A percentile compares a stretch with the other conserved stretches of the same genome.
Conservation (phyloP, 140 eudicot genomes). For the Senecio squalidus region DNA sequence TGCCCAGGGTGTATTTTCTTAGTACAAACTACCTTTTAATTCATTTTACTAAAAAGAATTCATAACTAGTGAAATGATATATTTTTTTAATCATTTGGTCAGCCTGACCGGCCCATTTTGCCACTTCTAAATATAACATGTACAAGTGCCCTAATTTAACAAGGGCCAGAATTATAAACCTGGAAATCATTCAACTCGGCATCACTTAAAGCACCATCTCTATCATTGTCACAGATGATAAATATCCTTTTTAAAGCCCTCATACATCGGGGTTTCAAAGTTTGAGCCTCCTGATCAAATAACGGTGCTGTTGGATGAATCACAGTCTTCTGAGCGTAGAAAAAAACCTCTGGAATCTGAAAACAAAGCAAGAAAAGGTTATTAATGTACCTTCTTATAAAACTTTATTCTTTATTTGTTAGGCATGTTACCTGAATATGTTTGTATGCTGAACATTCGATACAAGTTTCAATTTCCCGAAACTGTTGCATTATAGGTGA, state of each 20-base stretch:
- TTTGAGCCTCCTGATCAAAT: constrained; percentile 92
- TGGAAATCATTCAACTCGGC: constrained; percentile 94
- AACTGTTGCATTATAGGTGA: constrained; percentile 97
- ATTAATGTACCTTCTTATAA: not conserved
- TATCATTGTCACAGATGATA: constrained; percentile 87
- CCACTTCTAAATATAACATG: not conserved
- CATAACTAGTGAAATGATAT: too few relatives aligned
- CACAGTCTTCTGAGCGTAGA: constrained; percentile 92
- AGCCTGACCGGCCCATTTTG: not conserved
- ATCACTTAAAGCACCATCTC: constrained; percentile 93
- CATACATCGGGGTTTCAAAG: constrained; percentile 80
- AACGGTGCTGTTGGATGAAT: constrained; percentile 94
- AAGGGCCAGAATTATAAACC: constrained; percentile 33
- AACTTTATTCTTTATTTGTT: not conserved
- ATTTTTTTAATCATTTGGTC: too few relatives aligned
- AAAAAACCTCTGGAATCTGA: constrained; percentile 93
- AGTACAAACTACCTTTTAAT: not conserved
- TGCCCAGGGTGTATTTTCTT: not conserved
- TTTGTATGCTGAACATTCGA: constrained; percentile 81
- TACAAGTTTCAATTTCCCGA: constrained; percentile 90
- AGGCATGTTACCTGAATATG: constrained; percentile 61
- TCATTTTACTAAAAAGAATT: not conserved
- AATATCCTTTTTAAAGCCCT: constrained; percentile 93
- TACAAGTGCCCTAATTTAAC: constrained; percentile 2
- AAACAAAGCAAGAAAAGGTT: not conserved